Evolutionary conservation across 1,284 basidiomycete genomes (phyloP).

Genomic region (Ceratobasidium sp.): DNA sequence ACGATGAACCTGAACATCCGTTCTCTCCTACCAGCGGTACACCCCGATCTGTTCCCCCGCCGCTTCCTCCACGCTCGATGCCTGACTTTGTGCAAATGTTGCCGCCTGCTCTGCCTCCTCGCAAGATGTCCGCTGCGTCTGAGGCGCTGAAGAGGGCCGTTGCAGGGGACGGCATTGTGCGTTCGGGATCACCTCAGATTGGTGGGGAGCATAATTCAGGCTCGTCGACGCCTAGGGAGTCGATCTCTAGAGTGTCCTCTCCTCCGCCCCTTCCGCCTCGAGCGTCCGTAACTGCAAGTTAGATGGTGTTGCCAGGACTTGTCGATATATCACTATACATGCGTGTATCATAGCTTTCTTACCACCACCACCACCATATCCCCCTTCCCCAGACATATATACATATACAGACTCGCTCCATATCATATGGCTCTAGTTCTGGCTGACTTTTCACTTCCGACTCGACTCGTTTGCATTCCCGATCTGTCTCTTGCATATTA

Average conservation of each 20-base stretch:
- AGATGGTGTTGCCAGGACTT: not conserved
- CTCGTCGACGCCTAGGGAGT: constrained; percentile 21
- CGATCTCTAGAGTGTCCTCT: constrained; percentile 2
- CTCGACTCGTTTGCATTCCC: too few relatives aligned
- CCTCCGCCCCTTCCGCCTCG: constrained; percentile 36
- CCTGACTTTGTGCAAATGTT: not conserved
- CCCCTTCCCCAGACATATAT: too few relatives aligned
- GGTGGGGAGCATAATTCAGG: constrained; percentile 11
- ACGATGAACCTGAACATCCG: constrained; percentile 7
- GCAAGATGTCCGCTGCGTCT: constrained; percentile 24
- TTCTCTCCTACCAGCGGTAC: constrained; percentile 10
- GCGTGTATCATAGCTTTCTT: constrained; percentile 24
- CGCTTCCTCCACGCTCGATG: constrained; percentile 11
- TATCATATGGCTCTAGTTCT: too few relatives aligned
- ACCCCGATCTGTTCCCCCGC: constrained; percentile 5
- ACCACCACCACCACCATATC: too few relatives aligned
- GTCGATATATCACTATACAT: not conserved
- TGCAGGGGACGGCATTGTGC: constrained; percentile 22
- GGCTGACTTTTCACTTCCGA: too few relatives aligned
- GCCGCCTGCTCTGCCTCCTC: constrained; percentile 23
- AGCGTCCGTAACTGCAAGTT: constrained; percentile 25
- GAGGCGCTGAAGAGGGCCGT: constrained; percentile 35
- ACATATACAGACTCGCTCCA: too few relatives aligned
- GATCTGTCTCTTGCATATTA: too few relatives aligned
- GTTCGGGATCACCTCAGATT: constrained; percentile 9